Base-by-base conservation (phyloP, 768 basidiomycete species). In the Lepiota venenata region DNA sequence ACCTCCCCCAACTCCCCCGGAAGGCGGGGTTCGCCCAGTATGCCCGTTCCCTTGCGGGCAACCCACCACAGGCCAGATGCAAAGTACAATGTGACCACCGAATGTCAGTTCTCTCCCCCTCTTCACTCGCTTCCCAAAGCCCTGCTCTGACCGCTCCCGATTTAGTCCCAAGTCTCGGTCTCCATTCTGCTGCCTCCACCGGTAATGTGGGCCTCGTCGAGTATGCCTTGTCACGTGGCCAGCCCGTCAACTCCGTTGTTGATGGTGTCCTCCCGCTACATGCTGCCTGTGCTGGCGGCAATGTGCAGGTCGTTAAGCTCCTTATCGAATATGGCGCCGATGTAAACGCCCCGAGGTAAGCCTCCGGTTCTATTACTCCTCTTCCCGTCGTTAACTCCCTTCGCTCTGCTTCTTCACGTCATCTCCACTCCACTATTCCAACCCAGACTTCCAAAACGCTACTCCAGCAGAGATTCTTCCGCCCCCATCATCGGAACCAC, bases 211-310 rank as follows among this genome's bases (percentile, higher is more conserved):
- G 93, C 3, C 85, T 96, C 57, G 94, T 93, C 55, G 87, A 88
- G 66, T 97, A 93, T 68, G 97, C 97, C 2, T 79, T 99, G 20
- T 83, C 85, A 2, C 88, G 95, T 62, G 96, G 96, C 7, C 97
- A 98, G 63, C 96, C 97, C 9, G 85, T 96, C 69, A 98, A 99
- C 69, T 91, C 93, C 4, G 92, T 97, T 29, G 81, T 98, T 50
- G 92, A 96, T 65, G 97, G 97, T 35, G 90, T 99, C 2, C 84
- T 97, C n/a, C 95, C 97, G 2, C 78, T 99, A 8, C 97, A 99
- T 66, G 95, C 93, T 3, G 97, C 96, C 2, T 91, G 85, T 61
- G 89, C 93, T 0, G 92, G 92, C 20, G 97, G 97, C 1, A 91
- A 84, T 64, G 91, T 89, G 52, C 80, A 85, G 54, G 90, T 98